Evolutionary conservation across 768 basidiomycete species (phyloP).

Genomic region (Mycena albidolilacea): DNA sequence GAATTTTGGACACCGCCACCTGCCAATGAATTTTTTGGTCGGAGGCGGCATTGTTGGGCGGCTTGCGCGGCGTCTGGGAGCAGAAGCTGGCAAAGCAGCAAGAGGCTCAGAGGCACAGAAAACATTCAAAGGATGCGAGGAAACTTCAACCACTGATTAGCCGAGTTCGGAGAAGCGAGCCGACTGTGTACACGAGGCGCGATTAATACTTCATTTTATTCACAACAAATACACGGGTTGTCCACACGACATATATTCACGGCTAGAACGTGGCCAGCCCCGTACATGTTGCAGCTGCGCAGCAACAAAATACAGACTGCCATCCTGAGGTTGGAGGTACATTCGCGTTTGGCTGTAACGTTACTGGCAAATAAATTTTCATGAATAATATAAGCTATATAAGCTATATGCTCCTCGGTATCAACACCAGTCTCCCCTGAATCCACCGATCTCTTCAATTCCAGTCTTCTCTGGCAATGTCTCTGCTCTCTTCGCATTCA

Average conservation of each 20-base stretch:
- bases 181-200: constrained; percentile 29
- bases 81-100: constrained; percentile 43
- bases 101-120: constrained; percentile 39
- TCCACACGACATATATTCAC: neutral
- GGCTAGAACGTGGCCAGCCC: no score
- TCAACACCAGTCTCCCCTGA: constrained; percentile 4
- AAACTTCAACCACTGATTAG: constrained; percentile 21
- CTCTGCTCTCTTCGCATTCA: neutral
- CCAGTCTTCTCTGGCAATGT: neutral
- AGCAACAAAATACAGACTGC: no score
- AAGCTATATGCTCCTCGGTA: no score
- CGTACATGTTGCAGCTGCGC: no score
- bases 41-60: constrained; percentile 52
- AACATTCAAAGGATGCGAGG: constrained; percentile 26
- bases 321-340: no score
- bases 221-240: neutral
- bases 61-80: constrained; percentile 34
- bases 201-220: neutral
- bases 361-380: no score
- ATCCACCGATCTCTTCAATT: constrained; percentile 1
- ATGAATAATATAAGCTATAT: no score
- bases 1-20: constrained; percentile 11
- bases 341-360: no score
- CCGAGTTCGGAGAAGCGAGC: constrained; percentile 2
- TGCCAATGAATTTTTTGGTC: constrained; percentile 33